phyloP scores from a whole-genome alignment of 2,329 filamentous ascomycete species.

The Botryosphaeria agaves region DNA sequence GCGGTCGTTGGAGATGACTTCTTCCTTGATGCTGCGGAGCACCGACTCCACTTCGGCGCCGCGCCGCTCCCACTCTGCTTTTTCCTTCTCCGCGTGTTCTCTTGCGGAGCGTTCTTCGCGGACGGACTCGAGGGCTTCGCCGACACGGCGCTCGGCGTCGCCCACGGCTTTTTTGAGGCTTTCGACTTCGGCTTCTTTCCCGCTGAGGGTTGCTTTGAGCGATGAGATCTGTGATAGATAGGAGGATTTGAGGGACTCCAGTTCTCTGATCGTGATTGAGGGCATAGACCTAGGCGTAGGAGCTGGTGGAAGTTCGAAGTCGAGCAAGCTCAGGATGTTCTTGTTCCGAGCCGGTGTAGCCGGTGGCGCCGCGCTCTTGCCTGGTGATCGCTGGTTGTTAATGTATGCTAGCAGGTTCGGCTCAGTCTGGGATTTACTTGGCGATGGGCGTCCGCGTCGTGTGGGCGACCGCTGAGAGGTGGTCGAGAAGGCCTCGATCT shows the following conservation, averaged over 20 bases:
- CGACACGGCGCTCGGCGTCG: constrained; percentile 84
- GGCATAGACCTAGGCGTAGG: constrained; percentile 86
- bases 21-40: constrained; percentile 61
- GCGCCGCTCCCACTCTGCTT: constrained; percentile 67
- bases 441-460: constrained; percentile 24
- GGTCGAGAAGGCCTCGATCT: constrained; percentile 31
- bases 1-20: constrained; percentile 60
- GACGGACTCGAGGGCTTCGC: constrained; percentile 66
- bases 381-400: constrained; percentile 23
- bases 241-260: constrained; percentile 79
- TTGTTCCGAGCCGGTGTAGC: constrained; percentile 25
- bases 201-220: constrained; percentile 79
- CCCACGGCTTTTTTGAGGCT: constrained; percentile 74
- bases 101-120: constrained; percentile 57
- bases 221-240: constrained; percentile 88
- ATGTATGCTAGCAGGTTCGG: constrained; percentile 27
- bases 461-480: constrained; percentile 18
- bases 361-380: constrained; percentile 16
- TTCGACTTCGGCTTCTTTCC: constrained; percentile 80
- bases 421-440: constrained; percentile 30
- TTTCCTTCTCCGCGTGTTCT: constrained; percentile 58
- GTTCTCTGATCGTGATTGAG: constrained; percentile 75
- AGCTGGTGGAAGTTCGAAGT: constrained; percentile 86
- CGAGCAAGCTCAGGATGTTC: constrained; percentile 53
- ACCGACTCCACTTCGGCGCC: constrained; percentile 75